Percentiles rank a stretch among this genome's conserved stretches.
These are phyloP conservation scores for Aphanomyces euteiches DNA, from an alignment of 352 stramenopile species.

Conservation along the genomic window DNA sequence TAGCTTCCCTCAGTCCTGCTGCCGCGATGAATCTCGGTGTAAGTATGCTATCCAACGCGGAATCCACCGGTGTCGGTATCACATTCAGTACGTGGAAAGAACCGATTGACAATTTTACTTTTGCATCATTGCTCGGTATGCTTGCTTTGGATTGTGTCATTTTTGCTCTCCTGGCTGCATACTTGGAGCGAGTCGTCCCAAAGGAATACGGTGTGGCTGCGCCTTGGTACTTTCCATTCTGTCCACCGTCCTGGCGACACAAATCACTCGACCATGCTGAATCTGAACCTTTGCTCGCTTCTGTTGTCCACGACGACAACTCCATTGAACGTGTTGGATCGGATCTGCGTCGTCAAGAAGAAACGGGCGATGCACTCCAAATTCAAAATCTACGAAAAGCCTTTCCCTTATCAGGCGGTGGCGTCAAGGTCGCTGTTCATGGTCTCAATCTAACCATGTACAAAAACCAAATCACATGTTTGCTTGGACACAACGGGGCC, in stretches of 20 bases:
- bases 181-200: constrained; percentile 90
- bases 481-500: constrained; percentile 75
- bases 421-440: constrained; percentile 61
- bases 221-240: constrained; percentile 89
- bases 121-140: constrained; percentile 66
- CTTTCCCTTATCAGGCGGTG: constrained; percentile 45
- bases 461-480: constrained; percentile 72
- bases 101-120: constrained; percentile 47
- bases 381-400: constrained; percentile 38
- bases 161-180: constrained; percentile 82
- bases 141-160: constrained; percentile 86
- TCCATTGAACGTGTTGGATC: constrained; percentile 22
- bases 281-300: constrained; percentile 60
- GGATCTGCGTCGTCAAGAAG: constrained; percentile 28
- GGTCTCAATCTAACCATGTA: constrained; percentile 68
- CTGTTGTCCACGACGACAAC: constrained; percentile 13
- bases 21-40: not conserved
- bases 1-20: not conserved
- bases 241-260: constrained; percentile 59
- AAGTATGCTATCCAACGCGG: not conserved
- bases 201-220: constrained; percentile 87
- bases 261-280: constrained; percentile 30
- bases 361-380: constrained; percentile 31
- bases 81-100: not conserved
- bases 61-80: not conserved